A percentile compares a stretch with the other conserved stretches of the same genome.
Evolutionary conservation across 495 filamentous ascomycete genomes (phyloP).

Genomic region (Bacidia rubella): DNA sequence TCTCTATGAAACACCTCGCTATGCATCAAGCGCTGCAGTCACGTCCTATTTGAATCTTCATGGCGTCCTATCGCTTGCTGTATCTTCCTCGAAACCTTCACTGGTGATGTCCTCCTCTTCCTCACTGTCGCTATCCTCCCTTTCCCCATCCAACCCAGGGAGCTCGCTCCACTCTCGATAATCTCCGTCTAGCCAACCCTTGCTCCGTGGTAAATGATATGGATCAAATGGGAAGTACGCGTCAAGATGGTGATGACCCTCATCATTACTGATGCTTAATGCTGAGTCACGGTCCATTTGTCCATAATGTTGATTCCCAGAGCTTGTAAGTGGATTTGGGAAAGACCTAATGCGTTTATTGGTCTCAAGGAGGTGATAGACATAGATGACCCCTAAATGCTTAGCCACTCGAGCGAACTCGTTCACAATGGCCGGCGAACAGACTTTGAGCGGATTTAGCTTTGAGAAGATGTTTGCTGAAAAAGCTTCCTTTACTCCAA

Average conservation of each 20-base stretch:
- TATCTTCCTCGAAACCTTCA: conserved; percentile 29
- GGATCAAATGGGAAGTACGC: conserved; percentile 97
- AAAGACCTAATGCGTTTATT: conserved; percentile 75
- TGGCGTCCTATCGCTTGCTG: conserved; percentile 15
- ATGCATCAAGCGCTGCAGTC: background rate
- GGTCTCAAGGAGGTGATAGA: conserved; percentile 73
- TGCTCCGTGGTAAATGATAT: conserved; percentile 73
- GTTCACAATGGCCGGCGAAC: conserved; percentile 78
- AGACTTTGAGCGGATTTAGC: conserved; percentile 91
- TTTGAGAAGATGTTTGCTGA: conserved; percentile 63
- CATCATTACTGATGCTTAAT: conserved; percentile 31
- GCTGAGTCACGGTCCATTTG: conserved; percentile 52
- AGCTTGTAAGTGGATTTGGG: conserved; percentile 33
- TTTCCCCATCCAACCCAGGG: conserved; percentile 47
- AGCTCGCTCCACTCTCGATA: conserved; percentile 77
- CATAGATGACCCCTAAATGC: conserved; percentile 74
- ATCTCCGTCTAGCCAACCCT: conserved; percentile 70
- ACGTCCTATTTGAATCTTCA: background rate
- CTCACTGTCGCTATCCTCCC: conserved; percentile 38
- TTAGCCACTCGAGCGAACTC: conserved; percentile 80
- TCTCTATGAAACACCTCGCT: too few species aligned
- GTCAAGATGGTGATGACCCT: conserved; percentile 66
- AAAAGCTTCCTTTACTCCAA: conserved; percentile 57
- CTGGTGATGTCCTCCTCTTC: conserved; percentile 40
- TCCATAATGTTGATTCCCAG: conserved; percentile 23